Conservation (phyloP, 2,329 filamentous ascomycete genomes). For the Tolypocladium paradoxum region DNA sequence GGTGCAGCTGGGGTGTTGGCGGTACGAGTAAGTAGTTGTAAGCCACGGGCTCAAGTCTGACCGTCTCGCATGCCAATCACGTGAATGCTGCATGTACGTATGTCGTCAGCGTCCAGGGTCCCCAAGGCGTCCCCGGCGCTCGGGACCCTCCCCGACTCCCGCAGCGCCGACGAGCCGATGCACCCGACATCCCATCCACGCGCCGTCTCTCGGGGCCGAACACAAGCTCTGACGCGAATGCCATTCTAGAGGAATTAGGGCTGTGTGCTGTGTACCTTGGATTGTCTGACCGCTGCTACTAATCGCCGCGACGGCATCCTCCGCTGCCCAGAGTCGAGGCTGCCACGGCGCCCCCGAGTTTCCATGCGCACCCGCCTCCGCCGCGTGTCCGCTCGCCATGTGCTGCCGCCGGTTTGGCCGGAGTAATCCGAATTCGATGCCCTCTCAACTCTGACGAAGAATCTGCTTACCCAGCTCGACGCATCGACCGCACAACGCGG, state of each 20-base stretch:
- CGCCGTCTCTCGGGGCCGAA: not conserved
- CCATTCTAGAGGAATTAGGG: no score
- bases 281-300: not conserved
- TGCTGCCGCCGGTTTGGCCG: not conserved
- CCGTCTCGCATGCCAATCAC: not conserved
- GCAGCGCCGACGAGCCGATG: not conserved
- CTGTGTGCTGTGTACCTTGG: no score
- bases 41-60: no score
- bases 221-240: not conserved
- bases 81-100: not conserved
- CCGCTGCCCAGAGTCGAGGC: not conserved
- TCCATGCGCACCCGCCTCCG: not conserved
- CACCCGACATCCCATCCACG: not conserved
- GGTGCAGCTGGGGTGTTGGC: not conserved
- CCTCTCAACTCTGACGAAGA: not conserved
- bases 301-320: not conserved
- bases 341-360: no score
- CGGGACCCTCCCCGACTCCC: not conserved
- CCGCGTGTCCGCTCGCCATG: not conserved
- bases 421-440: not conserved
- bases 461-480: not conserved
- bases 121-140: not conserved
- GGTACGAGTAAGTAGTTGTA: no score
- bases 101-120: not conserved
- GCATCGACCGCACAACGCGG: no score